Conservation (phyloP, 2,329 filamentous ascomycete genomes). For the Westerdykella ornata region DNA sequence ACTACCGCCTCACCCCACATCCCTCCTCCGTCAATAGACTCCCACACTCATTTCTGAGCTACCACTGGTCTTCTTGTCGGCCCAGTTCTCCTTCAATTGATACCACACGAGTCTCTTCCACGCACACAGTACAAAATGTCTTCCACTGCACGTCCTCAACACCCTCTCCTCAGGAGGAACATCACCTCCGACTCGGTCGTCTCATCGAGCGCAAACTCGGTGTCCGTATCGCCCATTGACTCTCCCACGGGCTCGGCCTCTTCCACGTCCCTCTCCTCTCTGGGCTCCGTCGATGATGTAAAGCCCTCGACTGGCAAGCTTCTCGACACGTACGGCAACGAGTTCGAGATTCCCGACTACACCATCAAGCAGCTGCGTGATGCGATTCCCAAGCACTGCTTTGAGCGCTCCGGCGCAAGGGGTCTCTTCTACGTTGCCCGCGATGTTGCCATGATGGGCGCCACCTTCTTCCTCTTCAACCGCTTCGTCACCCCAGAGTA, state of each 20-base stretch:
- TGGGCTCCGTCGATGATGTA: constrained; percentile 60
- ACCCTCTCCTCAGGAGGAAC: constrained; percentile 41
- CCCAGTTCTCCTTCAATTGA: constrained; percentile 4
- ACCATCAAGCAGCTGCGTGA: constrained; percentile 96
- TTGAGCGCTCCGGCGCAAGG: constrained; percentile 69
- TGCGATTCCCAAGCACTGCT: constrained; percentile 97
- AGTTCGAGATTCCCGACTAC: constrained; percentile 89
- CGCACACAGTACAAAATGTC: constrained; percentile 19
- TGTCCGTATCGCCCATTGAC: constrained; percentile 51
- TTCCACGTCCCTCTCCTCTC: constrained; percentile 84
- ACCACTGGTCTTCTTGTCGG: not conserved
- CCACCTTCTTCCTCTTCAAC: constrained; percentile 83
- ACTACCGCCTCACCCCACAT: constrained; percentile 2
- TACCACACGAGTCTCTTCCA: not conserved
- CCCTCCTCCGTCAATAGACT: not conserved
- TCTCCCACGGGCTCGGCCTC: constrained; percentile 63
- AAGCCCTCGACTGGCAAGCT: constrained; percentile 58
- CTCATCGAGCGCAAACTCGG: constrained; percentile 50
- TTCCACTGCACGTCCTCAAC: constrained; percentile 50
- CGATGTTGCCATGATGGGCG: constrained; percentile 64
- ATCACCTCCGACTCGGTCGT: constrained; percentile 46
- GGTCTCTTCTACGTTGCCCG: constrained; percentile 79
- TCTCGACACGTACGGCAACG: constrained; percentile 87
- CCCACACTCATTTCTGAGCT: not conserved
- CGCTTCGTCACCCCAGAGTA: constrained; percentile 81